Evolutionary conservation across 1,139 yeast genomes (phyloP).

Genomic region (Kazachstania sp.): DNA sequence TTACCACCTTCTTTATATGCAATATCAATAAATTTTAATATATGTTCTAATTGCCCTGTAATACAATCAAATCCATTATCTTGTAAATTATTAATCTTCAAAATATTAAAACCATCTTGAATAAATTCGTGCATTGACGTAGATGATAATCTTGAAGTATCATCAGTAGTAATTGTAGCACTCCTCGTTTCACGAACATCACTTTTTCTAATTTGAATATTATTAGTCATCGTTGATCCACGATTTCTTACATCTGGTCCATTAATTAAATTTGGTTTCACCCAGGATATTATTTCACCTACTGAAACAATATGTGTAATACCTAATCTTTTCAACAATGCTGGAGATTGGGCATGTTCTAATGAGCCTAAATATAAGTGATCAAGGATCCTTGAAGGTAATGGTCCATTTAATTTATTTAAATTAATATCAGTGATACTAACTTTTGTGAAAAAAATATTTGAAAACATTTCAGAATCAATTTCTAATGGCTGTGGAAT

Average conservation of each 20-base stretch:
- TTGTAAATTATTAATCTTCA: conserved; percentile 36
- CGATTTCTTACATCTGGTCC: conserved; percentile 9
- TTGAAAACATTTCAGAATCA: conserved; percentile 29
- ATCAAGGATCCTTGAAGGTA: conserved; percentile 55
- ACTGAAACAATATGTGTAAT: conserved; percentile 75
- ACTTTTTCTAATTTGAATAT: not conserved
- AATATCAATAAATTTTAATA: conserved; percentile 38
- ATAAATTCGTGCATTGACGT: conserved; percentile 10
- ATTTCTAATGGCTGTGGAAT: conserved; percentile 17
- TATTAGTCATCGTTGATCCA: conserved; percentile 10
- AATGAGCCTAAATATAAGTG: conserved; percentile 82
- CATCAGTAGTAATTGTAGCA: conserved; percentile 8
- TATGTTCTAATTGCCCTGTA: conserved; percentile 36
- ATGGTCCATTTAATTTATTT: conserved; percentile 32
- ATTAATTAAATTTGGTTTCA: conserved; percentile 21
- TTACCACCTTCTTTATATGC: conserved; percentile 36
- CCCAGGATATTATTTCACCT: conserved; percentile 72
- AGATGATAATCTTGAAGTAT: conserved; percentile 8
- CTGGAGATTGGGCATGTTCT: conserved; percentile 68
- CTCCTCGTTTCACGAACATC: not conserved
- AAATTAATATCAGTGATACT: conserved; percentile 19
- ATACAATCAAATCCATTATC: conserved; percentile 48
- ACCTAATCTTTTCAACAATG: conserved; percentile 54
- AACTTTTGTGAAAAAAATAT: conserved; percentile 26
- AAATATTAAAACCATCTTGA: conserved; percentile 30